These are phyloP conservation scores for Candida michaelii DNA, from an alignment of 805 yeast species.

Conservation along the genomic window DNA sequence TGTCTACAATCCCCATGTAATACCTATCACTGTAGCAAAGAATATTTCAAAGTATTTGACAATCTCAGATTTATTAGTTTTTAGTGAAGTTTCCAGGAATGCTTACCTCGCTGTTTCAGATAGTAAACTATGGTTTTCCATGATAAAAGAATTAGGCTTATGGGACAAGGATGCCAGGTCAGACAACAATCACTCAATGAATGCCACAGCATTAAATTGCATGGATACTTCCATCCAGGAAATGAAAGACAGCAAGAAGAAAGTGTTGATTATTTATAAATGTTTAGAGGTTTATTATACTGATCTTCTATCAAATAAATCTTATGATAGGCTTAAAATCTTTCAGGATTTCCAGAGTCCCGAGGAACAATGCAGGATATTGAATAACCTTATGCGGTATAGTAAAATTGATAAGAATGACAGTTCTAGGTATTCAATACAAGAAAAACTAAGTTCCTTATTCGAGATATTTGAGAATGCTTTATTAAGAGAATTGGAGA, in stretches of 20 bases:
- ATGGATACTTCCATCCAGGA: constrained; percentile 26
- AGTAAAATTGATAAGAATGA: constrained; percentile 33
- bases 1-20: constrained; percentile 38
- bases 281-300: constrained; percentile 43
- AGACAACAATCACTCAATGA: neutral
- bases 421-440: constrained; percentile 27
- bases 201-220: constrained; percentile 32
- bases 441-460: constrained; percentile 50
- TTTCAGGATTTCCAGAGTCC: constrained; percentile 50
- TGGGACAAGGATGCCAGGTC: constrained; percentile 30
- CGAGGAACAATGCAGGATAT: constrained; percentile 49
- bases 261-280: constrained; percentile 37
- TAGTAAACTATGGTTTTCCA: constrained; percentile 39
- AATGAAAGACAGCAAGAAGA: constrained; percentile 35
- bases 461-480: constrained; percentile 73
- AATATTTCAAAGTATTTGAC: constrained; percentile 33
- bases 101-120: constrained; percentile 38
- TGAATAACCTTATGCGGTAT: constrained; percentile 41
- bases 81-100: constrained; percentile 39
- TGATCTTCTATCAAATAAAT: constrained; percentile 43
- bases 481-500: constrained; percentile 64
- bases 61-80: constrained; percentile 38
- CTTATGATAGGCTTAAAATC: constrained; percentile 44
- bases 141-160: constrained; percentile 33
- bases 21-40: constrained; percentile 39